phyloP scores from a whole-genome alignment of 2,329 filamentous ascomycete species.

The Ascochyta lentis region DNA sequence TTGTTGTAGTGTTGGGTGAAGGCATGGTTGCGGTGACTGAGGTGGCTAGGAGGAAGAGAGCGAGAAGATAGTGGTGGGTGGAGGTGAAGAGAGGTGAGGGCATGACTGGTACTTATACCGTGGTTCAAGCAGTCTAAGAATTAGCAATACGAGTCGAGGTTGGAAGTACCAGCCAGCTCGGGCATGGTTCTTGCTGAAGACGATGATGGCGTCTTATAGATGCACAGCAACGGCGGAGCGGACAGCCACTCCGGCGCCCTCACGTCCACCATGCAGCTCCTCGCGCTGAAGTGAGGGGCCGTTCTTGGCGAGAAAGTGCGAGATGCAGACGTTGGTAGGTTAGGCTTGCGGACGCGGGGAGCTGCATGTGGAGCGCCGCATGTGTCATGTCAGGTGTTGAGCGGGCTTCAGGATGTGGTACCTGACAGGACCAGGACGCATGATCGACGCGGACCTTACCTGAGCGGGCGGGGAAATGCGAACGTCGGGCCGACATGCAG shows the following conservation, averaged over 20 bases:
- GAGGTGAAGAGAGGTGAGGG: neutral
- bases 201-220: neutral
- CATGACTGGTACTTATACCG: slow-evolving; percentile 28
- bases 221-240: slow-evolving; percentile 9
- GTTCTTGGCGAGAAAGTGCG: slow-evolving; percentile 30
- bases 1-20: slow-evolving; percentile 25
- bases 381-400: slow-evolving; percentile 5
- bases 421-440: neutral
- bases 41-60: slow-evolving; percentile 1
- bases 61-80: neutral
- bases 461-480: slow-evolving; percentile 6
- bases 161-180: slow-evolving; percentile 25
- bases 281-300: slow-evolving; percentile 32
- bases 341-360: neutral
- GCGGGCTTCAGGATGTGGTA: neutral
- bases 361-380: slow-evolving; percentile 8
- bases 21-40: slow-evolving; percentile 19
- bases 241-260: slow-evolving; percentile 14
- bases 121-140: neutral
- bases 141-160: slow-evolving; percentile 13
- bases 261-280: slow-evolving; percentile 9
- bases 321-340: slow-evolving; percentile 6
- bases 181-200: slow-evolving; percentile 14
- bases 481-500: slow-evolving; percentile 3
- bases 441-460: slow-evolving; percentile 4